phyloP scores from a whole-genome alignment of 2,329 filamentous ascomycete genomes.

The Alternaria consortialis region DNA sequence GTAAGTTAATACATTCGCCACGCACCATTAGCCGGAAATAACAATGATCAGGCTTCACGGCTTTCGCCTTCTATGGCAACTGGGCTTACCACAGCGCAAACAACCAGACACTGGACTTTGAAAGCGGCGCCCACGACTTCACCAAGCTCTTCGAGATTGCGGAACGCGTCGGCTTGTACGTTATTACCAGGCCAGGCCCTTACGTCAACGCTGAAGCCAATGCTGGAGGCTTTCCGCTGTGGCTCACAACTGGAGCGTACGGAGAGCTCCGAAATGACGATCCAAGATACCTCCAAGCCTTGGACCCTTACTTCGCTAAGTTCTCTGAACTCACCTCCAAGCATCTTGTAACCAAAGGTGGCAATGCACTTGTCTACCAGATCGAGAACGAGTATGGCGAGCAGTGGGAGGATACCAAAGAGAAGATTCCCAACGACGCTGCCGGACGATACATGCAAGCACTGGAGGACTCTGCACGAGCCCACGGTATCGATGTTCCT shows the following conservation, averaged over 20 bases:
- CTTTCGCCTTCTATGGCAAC: conserved; percentile 58
- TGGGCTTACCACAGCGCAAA: conserved; percentile 61
- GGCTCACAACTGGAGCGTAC: conserved; percentile 69
- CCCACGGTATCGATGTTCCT: conserved; percentile 67
- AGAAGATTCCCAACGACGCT: conserved; percentile 59
- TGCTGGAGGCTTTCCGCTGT: conserved; percentile 69
- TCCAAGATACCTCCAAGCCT: conserved; percentile 61
- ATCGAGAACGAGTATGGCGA: conserved; percentile 65
- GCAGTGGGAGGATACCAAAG: conserved; percentile 49
- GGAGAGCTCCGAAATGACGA: conserved; percentile 64
- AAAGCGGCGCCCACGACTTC: conserved; percentile 63
- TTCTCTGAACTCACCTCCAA: conserved; percentile 62
- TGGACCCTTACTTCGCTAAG: conserved; percentile 63
- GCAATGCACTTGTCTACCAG: conserved; percentile 65
- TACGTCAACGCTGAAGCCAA: conserved; percentile 72
- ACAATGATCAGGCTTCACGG: conserved; percentile 54
- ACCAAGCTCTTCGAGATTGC: conserved; percentile 62
- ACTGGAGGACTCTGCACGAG: conserved; percentile 63
- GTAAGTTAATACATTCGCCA: background rate
- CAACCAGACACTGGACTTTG: conserved; percentile 59
- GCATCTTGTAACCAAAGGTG: conserved; percentile 66
- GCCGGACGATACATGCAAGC: conserved; percentile 66
- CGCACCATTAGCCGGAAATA: background rate
- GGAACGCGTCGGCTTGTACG: conserved; percentile 63
- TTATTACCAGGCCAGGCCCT: conserved; percentile 66